Percentiles rank a stretch among this genome's conserved stretches.
These are phyloP conservation scores for Lepiota venenata DNA, from an alignment of 768 basidiomycete species.

Conservation along the genomic window DNA sequence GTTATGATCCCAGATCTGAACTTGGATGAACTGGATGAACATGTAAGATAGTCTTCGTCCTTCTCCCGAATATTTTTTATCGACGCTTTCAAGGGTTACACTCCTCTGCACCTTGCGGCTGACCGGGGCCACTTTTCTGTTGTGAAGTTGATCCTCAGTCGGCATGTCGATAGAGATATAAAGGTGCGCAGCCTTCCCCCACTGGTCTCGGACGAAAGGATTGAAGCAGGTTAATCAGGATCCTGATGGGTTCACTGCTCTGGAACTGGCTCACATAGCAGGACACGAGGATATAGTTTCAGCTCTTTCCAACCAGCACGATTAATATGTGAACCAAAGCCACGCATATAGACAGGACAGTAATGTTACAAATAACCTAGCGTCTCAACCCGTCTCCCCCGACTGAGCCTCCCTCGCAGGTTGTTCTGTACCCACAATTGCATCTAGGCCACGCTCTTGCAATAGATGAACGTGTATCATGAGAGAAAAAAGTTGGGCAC, in stretches of 20 bases:
- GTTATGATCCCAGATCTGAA: slow-evolving; percentile 37
- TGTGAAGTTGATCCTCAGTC: slow-evolving; percentile 54
- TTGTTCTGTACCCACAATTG: background rate
- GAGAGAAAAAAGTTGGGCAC: too few relatives aligned
- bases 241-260: slow-evolving; percentile 58
- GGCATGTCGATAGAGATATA: slow-evolving; percentile 61
- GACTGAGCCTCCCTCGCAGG: background rate
- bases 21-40: slow-evolving; percentile 66
- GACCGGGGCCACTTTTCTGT: slow-evolving; percentile 69
- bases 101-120: slow-evolving; percentile 81
- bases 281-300: slow-evolving; percentile 52
- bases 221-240: slow-evolving; percentile 41
- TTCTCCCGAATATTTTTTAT: slow-evolving; percentile 5
- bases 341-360: background rate
- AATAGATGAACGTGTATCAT: too few relatives aligned
- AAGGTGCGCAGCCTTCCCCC: slow-evolving; percentile 43
- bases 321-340: background rate
- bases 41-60: slow-evolving; percentile 45
- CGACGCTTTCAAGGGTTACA: slow-evolving; percentile 64
- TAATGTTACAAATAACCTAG: slow-evolving; percentile 1
- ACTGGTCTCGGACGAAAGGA: background rate
- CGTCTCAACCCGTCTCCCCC: background rate
- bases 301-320: slow-evolving; percentile 18
- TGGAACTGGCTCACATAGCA: slow-evolving; percentile 57
- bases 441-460: too few relatives aligned